Evolutionary conservation across 169 alveolate genomes (phyloP), one percentile per base, ranked within the genome.

Genomic region (Condylostoma magnum): DNA sequence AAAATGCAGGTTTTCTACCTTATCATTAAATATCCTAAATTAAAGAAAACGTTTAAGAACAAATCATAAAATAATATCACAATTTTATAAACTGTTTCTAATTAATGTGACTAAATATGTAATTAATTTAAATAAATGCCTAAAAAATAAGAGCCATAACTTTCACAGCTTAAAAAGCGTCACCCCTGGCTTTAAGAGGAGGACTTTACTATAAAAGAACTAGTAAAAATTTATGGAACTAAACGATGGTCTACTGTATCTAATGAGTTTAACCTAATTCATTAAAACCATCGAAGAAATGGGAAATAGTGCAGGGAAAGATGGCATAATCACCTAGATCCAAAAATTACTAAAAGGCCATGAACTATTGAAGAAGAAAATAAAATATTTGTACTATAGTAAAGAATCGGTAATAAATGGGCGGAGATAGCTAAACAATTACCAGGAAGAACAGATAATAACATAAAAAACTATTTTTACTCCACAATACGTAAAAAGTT

Each of bases 401-500:
- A 60, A 41, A 38, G 37, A 8, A 15, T 60, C 8, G 95, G 95
- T 0, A 89, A 89, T 67, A 84, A 86, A 75, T 89, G 95, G 95
- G 80, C 90, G 47, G 80, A 76, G 44, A 89, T 89, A 12, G 80
- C 95, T 0, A 83, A 79, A 69, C 52, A 54, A 48, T 67, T 89
- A 53, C 85, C 82, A 10, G 95, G 95, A 2, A 76, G 95, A 65
- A 89, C 92, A 1, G 95, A 89, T 53, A 89, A 89, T 72, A 73
- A 92, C 1, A 87, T 89, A 12, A 89, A 89, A 56, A 89, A 89
- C 60, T 89, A 87, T 54, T 89, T 84, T 57, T 72, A 82, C 38
- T 80, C 89, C 15, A 60, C 71, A 12, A 18, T 60, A 12, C 18
- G 71, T 8, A 60, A 60, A 27, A 18, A 38, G 10, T 60, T 22